These are phyloP conservation scores for Podaxis rugospora DNA, from an alignment of 768 basidiomycete species.

Conservation along the genomic window DNA sequence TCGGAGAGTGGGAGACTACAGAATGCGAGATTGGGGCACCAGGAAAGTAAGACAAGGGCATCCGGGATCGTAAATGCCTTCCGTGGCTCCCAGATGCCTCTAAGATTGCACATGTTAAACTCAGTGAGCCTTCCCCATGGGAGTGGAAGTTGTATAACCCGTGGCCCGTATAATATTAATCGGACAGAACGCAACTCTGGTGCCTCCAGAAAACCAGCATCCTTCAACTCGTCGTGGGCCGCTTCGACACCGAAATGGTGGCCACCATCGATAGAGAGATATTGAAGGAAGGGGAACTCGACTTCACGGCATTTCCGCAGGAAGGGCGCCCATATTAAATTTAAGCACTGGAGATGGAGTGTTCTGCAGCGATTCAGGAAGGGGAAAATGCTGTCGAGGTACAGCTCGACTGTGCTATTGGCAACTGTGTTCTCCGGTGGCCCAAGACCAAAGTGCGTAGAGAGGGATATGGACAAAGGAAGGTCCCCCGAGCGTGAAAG, in stretches of 20 bases:
- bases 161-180: background rate
- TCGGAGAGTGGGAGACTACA: background rate
- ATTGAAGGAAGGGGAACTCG: background rate
- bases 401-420: background rate
- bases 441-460: background rate
- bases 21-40: background rate
- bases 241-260: background rate
- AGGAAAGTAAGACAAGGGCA: background rate
- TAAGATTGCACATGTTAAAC: background rate
- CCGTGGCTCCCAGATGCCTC: background rate
- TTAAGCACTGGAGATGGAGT: background rate
- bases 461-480: constrained; percentile 4
- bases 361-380: background rate
- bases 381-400: constrained; percentile 3
- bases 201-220: background rate
- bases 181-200: background rate
- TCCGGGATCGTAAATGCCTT: background rate
- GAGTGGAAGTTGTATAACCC: background rate
- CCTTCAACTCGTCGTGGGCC: background rate
- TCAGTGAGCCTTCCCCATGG: background rate
- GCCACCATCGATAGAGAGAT: background rate
- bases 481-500: constrained; percentile 5
- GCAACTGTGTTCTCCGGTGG: background rate
- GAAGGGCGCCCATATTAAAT: background rate
- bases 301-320: background rate